Evolutionary conservation across 352 stramenopile species (phyloP).

Genomic region (Phytophthora colocasiae): DNA sequence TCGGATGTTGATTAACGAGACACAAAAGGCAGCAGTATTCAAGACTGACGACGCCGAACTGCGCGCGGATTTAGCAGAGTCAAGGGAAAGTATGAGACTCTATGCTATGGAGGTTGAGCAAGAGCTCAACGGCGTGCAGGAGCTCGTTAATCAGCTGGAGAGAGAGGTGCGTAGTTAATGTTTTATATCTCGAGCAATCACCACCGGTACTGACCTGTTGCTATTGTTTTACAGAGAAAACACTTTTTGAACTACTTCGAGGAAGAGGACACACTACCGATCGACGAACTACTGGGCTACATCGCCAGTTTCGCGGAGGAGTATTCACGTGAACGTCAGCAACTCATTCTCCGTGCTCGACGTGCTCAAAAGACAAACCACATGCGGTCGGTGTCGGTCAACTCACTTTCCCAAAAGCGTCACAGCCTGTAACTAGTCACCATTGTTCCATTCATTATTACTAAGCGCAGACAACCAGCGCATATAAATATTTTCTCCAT

Average conservation of each 20-base stretch:
- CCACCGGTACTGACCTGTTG: conserved; percentile 2
- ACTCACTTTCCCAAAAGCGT: conserved; percentile 23
- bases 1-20: conserved; percentile 63
- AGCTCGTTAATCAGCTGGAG: conserved; percentile 56
- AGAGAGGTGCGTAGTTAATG: conserved; percentile 35
- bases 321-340: conserved; percentile 62
- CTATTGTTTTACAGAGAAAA: conserved; percentile 46
- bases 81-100: conserved; percentile 50
- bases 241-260: conserved; percentile 82
- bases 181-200: background rate
- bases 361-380: conserved; percentile 20
- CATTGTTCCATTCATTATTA: conserved; percentile 21
- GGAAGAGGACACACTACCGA: conserved; percentile 66
- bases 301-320: conserved; percentile 72
- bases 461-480: conserved; percentile 1
- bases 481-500: conserved; percentile 22
- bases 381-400: conserved; percentile 13
- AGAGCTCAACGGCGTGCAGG: conserved; percentile 57
- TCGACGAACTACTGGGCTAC: conserved; percentile 71
- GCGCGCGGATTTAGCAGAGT: conserved; percentile 27
- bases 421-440: conserved; percentile 34
- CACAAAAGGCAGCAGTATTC: conserved; percentile 43
- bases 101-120: conserved; percentile 70
- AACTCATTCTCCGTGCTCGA: conserved; percentile 42
- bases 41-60: conserved; percentile 40